Percentiles rank a stretch among this genome's conserved stretches.
Evolutionary conservation across 371 early-diverging fungal species (phyloP).

Genomic region (Rhizopus delemar): DNA sequence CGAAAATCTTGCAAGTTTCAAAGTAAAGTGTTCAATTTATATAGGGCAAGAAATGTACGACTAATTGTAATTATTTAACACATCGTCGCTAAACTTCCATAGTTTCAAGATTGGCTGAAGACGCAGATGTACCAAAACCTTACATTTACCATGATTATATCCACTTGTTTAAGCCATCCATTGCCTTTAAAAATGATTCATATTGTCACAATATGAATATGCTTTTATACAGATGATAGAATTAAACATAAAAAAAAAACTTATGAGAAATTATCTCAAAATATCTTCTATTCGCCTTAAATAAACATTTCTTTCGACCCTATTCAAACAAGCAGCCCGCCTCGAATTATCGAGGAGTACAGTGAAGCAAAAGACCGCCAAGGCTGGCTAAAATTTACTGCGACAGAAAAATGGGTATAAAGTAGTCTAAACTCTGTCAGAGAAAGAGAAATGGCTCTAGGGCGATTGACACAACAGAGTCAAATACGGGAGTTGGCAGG

Average conservation of each 20-base stretch:
- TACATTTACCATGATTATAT: constrained; percentile 18
- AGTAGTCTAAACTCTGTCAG: constrained; percentile 11
- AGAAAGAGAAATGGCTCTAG: constrained; percentile 14
- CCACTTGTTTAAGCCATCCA: constrained; percentile 16
- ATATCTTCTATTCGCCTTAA: constrained; percentile 15
- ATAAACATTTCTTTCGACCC: constrained; percentile 19
- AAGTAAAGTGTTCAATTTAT: constrained; percentile 24
- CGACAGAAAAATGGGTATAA: constrained; percentile 10
- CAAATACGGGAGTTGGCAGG: constrained; percentile 14
- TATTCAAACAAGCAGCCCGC: constrained; percentile 17
- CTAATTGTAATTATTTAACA: constrained; percentile 23
- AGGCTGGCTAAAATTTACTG: constrained; percentile 11
- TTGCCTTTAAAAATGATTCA: constrained; percentile 13
- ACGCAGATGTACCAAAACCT: constrained; percentile 16
- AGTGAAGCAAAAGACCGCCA: constrained; percentile 12
- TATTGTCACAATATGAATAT: constrained; percentile 17
- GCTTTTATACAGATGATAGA: constrained; percentile 16
- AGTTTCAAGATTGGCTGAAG: constrained; percentile 21
- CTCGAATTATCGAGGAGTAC: constrained; percentile 12
- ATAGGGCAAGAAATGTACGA: constrained; percentile 13
- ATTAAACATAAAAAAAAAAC: constrained; percentile 11
- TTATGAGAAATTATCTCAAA: constrained; percentile 9
- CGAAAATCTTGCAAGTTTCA: constrained; percentile 21
- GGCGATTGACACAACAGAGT: constrained; percentile 9
- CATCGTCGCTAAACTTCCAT: constrained; percentile 14